Evolutionary conservation across 2,329 filamentous ascomycete species (phyloP).

Genomic region (Aspergillus oerlinghausenensis): DNA sequence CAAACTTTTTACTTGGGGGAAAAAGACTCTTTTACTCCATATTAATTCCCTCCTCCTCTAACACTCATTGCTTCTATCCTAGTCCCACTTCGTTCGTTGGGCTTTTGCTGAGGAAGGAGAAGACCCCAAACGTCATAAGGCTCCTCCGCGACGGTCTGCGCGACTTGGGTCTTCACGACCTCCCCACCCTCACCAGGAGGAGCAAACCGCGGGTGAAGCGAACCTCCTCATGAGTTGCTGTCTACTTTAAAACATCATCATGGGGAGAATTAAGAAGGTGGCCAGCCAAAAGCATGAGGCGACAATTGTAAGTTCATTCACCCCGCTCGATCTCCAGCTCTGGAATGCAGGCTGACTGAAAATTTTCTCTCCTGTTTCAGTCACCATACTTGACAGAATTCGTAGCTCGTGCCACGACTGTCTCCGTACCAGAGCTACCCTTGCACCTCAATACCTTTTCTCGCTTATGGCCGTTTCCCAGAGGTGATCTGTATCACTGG

Average conservation of each 20-base stretch:
- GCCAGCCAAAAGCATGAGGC: constrained; percentile 49
- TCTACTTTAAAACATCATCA: constrained; percentile 29
- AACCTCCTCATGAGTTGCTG: constrained; percentile 40
- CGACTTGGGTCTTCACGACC: constrained; percentile 25
- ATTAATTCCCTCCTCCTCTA: background rate
- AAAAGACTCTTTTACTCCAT: constrained; percentile 1
- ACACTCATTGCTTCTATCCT: background rate
- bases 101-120: constrained; percentile 26
- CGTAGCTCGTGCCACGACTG: constrained; percentile 60
- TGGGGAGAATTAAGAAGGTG: constrained; percentile 53
- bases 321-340: constrained; percentile 6
- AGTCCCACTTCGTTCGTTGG: constrained; percentile 13
- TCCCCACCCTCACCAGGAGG: constrained; percentile 25
- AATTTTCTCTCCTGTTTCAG: constrained; percentile 44
- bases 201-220: constrained; percentile 20
- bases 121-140: constrained; percentile 38
- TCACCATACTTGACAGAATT: constrained; percentile 84
- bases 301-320: constrained; percentile 42
- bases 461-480: constrained; percentile 86
- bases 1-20: constrained; percentile 5
- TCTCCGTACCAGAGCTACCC: constrained; percentile 70
- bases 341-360: constrained; percentile 16
- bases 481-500: constrained; percentile 97
- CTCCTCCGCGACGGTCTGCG: constrained; percentile 27
- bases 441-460: constrained; percentile 75